Conservation (phyloP, 371 early-diverging fungal genomes). For the Rhizopus microsporus region DNA sequence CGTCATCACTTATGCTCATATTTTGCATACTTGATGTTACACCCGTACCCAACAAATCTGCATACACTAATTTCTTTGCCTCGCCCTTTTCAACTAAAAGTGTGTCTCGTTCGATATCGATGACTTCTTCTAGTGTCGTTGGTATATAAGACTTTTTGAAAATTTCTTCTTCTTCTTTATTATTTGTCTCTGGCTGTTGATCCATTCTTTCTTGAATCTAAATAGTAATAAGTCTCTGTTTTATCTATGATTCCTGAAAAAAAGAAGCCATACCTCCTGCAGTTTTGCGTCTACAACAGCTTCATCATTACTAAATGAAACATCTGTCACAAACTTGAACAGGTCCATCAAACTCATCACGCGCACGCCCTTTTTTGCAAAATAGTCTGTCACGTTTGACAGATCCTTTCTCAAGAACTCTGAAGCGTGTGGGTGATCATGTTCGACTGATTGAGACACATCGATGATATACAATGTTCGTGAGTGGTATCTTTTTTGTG, state of each 20-base stretch:
- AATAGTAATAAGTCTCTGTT: not conserved
- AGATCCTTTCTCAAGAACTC: slow-evolving; percentile 98
- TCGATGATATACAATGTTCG: slow-evolving; percentile 92
- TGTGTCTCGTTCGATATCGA: slow-evolving; percentile 87
- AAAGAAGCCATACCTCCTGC: not conserved
- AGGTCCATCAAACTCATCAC: slow-evolving; percentile 84
- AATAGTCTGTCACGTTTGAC: slow-evolving; percentile 95
- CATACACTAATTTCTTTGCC: slow-evolving; percentile 62
- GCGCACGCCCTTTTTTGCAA: slow-evolving; percentile 79
- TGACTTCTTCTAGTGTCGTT: slow-evolving; percentile 88
- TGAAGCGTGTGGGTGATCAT: slow-evolving; percentile 98
- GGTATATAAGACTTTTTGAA: slow-evolving; percentile 94
- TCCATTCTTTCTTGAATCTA: slow-evolving; percentile 45
- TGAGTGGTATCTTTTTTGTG: slow-evolving; percentile 69
- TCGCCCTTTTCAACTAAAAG: slow-evolving; percentile 72
- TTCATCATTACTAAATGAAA: slow-evolving; percentile 59
- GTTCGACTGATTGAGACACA: slow-evolving; percentile 99
- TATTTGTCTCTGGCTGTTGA: slow-evolving; percentile 35
- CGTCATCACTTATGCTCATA: slow-evolving; percentile 7
- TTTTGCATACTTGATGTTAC: slow-evolving; percentile 20
- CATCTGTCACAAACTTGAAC: slow-evolving; percentile 88
- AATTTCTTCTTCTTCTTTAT: slow-evolving; percentile 83
- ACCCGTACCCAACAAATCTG: slow-evolving; percentile 44
- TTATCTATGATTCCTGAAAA: not conserved
- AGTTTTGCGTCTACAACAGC: slow-evolving; percentile 69